Conservation (phyloP, 345 rosid genomes). For the Barbarea vulgaris region DNA sequence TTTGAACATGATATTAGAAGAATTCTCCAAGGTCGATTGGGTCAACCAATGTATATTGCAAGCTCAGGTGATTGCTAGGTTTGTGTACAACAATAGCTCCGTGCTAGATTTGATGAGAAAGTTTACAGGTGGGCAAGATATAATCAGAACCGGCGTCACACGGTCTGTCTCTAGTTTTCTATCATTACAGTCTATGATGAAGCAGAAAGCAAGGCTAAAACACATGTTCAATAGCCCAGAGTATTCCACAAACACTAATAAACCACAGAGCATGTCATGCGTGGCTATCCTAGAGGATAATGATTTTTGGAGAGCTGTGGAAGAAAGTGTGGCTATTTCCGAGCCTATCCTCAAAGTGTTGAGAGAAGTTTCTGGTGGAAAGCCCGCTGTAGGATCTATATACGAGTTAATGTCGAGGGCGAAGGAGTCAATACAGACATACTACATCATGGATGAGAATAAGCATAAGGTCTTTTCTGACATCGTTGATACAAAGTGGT, state of each 20-base stretch:
- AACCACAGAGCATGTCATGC: conserved; percentile 64
- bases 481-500: conserved; percentile 77
- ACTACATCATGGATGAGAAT: conserved; percentile 84
- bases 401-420: conserved; percentile 87
- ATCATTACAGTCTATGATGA: conserved; percentile 72
- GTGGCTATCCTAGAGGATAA: conserved; percentile 62
- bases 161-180: conserved; percentile 70
- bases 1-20: conserved; percentile 74
- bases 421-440: conserved; percentile 81
- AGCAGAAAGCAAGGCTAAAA: conserved; percentile 70
- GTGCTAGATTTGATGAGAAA: conserved; percentile 82
- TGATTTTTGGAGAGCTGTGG: conserved; percentile 83
- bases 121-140: conserved; percentile 70
- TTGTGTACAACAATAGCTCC: conserved; percentile 63
- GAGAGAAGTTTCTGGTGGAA: conserved; percentile 86
- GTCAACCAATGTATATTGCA: conserved; percentile 73
- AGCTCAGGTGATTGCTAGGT: conserved; percentile 72
- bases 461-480: conserved; percentile 79
- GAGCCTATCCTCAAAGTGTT: conserved; percentile 82
- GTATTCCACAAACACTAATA: conserved; percentile 56
- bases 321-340: conserved; percentile 83
- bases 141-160: conserved; percentile 74
- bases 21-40: conserved; percentile 88
- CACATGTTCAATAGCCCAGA: conserved; percentile 78
- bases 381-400: conserved; percentile 72